Evolutionary conservation across 176 grass and related monocot genomes (phyloP).

Genomic region (Musa acuminata): DNA sequence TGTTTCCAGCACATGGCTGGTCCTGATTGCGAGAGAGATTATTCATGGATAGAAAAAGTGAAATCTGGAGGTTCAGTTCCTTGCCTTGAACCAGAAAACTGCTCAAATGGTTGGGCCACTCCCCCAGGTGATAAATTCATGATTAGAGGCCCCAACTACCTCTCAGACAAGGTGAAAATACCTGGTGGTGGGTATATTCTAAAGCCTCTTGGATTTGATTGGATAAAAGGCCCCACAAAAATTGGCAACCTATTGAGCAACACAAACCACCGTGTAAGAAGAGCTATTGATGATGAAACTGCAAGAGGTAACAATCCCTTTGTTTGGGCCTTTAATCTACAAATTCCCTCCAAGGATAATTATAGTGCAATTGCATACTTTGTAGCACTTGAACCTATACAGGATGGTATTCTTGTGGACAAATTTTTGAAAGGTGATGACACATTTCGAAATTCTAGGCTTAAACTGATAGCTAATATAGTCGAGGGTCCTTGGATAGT

Average conservation of each 20-base stretch:
- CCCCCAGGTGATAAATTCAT: constrained; percentile 57
- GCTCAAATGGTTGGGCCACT: constrained; percentile 57
- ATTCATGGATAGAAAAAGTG: constrained; percentile 62
- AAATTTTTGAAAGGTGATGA: constrained; percentile 93
- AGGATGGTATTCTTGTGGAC: constrained; percentile 60
- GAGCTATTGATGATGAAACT: constrained; percentile 49
- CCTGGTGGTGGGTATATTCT: constrained; percentile 64
- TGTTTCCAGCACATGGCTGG: constrained; percentile 38
- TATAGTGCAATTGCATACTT: constrained; percentile 71
- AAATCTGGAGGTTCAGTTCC: constrained; percentile 57
- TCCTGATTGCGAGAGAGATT: constrained; percentile 40
- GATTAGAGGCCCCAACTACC: constrained; percentile 82
- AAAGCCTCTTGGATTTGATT: constrained; percentile 84
- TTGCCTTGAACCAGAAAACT: constrained; percentile 43
- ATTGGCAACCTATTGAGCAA: constrained; percentile 59
- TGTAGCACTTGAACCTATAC: constrained; percentile 41
- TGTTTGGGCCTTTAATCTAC: constrained; percentile 93
- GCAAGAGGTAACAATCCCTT: constrained; percentile 48
- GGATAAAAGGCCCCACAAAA: constrained; percentile 61
- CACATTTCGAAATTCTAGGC: constrained; percentile 67
- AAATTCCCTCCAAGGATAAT: constrained; percentile 79
- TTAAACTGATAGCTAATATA: constrained; percentile 91
- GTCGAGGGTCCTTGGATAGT: constrained; percentile 87
- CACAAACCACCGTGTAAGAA: constrained; percentile 65
- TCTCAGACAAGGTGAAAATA: constrained; percentile 71